Conservation (phyloP, 805 yeast genomes). For the Lipomyces chichibuensis region DNA sequence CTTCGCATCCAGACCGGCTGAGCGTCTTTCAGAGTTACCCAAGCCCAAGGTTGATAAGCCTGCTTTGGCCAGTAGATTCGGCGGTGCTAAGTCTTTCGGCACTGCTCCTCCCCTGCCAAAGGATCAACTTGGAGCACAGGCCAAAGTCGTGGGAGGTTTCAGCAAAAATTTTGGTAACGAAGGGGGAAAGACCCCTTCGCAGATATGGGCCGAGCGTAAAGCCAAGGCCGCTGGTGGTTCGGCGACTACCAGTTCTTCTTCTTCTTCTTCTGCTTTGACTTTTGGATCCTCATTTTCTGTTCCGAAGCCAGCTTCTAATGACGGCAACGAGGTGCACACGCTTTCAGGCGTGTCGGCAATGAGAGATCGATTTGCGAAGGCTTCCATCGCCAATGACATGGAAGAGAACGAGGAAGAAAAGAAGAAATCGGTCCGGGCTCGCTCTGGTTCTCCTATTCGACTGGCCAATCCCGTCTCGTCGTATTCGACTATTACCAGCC, state of each 20-base stretch:
- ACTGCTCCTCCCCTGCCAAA: constrained; percentile 45
- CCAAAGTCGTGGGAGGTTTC: constrained; percentile 49
- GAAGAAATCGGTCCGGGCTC: constrained; percentile 35
- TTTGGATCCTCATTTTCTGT: constrained; percentile 30
- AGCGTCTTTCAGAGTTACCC: constrained; percentile 63
- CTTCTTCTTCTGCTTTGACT: constrained; percentile 6
- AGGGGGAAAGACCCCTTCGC: constrained; percentile 90
- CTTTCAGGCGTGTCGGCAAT: constrained; percentile 26
- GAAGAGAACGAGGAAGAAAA: constrained; percentile 41
- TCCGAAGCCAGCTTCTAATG: constrained; percentile 43
- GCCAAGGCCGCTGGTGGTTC: constrained; percentile 49
- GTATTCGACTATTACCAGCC: constrained; percentile 23
- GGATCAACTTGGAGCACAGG: constrained; percentile 50
- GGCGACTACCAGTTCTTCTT: constrained; percentile 33
- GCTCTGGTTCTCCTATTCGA: constrained; percentile 41
- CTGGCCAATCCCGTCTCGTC: constrained; percentile 36
- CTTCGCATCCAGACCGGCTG: constrained; percentile 46
- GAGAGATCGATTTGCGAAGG: constrained; percentile 34
- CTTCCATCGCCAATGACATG: constrained; percentile 32
- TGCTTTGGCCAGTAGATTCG: constrained; percentile 48
- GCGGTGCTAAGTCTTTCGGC: constrained; percentile 41
- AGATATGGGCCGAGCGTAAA: constrained; percentile 90
- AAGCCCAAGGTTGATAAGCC: constrained; percentile 58
- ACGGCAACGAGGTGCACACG: constrained; percentile 39
- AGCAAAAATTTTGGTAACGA: constrained; percentile 63